These are phyloP conservation scores for Picea glauca DNA, from an alignment of 75 land plant species.

Conservation along the genomic window DNA sequence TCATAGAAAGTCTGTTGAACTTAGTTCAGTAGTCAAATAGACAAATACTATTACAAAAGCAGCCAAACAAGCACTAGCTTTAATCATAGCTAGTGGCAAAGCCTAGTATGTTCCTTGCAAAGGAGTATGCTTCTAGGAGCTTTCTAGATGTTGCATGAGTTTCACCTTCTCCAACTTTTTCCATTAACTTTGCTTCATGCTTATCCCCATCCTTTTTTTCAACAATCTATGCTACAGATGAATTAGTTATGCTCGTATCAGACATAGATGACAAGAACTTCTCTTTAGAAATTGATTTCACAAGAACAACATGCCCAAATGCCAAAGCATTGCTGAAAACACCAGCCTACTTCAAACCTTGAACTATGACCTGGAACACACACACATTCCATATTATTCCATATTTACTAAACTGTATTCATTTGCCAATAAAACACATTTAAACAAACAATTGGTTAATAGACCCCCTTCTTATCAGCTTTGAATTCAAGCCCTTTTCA, in stretches of 20 bases:
- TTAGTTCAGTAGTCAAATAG: too few species aligned
- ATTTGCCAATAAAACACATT: neutral
- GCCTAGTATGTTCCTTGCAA: too few species aligned
- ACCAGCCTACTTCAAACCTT: conserved; percentile 32
- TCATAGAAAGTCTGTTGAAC: too few species aligned
- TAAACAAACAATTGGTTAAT: too few species aligned
- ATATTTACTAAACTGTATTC: neutral
- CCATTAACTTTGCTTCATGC: neutral
- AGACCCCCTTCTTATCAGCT: too few species aligned
- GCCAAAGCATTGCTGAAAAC: conserved; percentile 24
- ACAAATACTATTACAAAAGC: too few species aligned
- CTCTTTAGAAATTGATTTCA: conserved; percentile 13
- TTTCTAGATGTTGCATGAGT: neutral
- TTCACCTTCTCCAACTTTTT: neutral
- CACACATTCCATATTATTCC: neutral
- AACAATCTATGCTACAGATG: neutral
- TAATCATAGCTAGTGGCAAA: too few species aligned
- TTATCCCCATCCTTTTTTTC: neutral
- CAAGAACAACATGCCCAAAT: conserved; percentile 23
- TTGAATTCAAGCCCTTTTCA: too few species aligned
- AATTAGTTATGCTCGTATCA: neutral
- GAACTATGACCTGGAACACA: conserved; percentile 20
- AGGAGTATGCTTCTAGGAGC: neutral
- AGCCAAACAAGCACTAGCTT: too few species aligned
- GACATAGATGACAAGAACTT: neutral